Percentiles rank a stretch among this genome's conserved stretches.
These are phyloP conservation scores for Saururus chinensis DNA, from an alignment of 164 flowering plant species.

Conservation along the genomic window DNA sequence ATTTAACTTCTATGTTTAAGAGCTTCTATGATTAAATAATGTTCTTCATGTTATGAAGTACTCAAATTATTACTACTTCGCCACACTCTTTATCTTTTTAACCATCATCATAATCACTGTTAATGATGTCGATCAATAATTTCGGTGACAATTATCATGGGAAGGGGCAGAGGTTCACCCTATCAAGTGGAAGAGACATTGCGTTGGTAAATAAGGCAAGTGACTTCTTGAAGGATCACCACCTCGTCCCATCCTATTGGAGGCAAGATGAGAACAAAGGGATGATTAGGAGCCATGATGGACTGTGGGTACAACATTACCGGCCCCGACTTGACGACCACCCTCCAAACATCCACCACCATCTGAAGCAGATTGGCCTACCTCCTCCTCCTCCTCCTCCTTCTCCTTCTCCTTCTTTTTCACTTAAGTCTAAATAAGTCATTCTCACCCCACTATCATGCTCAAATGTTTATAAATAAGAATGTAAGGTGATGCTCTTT, in stretches of 20 bases:
- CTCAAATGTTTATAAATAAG: no score
- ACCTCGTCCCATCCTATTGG: conserved; percentile 1
- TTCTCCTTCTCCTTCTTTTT: no score
- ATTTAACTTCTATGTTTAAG: no score
- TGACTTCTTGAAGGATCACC: conserved; percentile 1
- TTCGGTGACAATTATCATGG: neutral
- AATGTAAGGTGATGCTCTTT: no score
- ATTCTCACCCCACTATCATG: no score
- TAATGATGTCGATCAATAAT: neutral
- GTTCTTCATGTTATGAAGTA: no score
- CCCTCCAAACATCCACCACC: conserved; percentile 2
- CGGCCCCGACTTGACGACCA: conserved; percentile 5
- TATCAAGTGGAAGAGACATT: conserved; percentile 9
- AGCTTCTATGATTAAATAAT: no score
- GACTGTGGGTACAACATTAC: conserved; percentile 25
- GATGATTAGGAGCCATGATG: conserved; percentile 16
- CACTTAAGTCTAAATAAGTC: no score
- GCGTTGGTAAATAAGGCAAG: conserved; percentile 3
- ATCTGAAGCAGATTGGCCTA: conserved; percentile 14
- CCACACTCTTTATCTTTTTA: neutral
- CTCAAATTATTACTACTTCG: neutral
- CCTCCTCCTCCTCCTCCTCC: neutral
- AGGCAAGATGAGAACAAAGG: conserved; percentile 11
- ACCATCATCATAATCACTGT: neutral
- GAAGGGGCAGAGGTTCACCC: neutral